Conservation (phyloP, 2,329 filamentous ascomycete genomes). For the Alternaria infectoria region DNA sequence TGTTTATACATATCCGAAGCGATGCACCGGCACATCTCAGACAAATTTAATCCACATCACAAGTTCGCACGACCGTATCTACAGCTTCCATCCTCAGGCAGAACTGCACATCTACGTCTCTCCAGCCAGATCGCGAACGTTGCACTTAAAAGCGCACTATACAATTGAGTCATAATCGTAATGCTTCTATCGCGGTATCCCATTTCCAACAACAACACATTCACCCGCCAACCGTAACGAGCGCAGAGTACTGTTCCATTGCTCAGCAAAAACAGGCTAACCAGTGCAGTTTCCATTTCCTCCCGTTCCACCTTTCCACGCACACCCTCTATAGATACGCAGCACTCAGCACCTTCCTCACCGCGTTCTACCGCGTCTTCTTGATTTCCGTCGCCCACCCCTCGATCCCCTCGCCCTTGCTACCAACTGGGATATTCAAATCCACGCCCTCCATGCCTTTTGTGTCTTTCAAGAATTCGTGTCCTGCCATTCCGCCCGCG, state of each 20-base stretch:
- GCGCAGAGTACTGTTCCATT: not conserved
- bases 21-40: not conserved
- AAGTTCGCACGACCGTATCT: not conserved
- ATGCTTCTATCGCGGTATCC: not conserved
- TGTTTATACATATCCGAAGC: not conserved
- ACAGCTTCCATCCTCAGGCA: not conserved
- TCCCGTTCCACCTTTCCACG: not conserved
- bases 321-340: not conserved
- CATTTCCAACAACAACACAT: not conserved
- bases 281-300: not conserved
- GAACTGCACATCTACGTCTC: not conserved
- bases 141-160: not conserved
- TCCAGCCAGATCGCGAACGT: not conserved
- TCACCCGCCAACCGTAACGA: not conserved
- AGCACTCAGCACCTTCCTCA: not conserved
- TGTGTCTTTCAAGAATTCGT: slow-evolving; percentile 81
- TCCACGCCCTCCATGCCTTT: slow-evolving; percentile 84
- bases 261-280: slow-evolving; percentile 1
- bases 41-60: not conserved
- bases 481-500: slow-evolving; percentile 91
- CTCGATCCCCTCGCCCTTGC: slow-evolving; percentile 88
- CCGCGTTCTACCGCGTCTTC: slow-evolving; percentile 57
- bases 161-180: not conserved
- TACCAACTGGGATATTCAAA: slow-evolving; percentile 78
- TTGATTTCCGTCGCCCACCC: slow-evolving; percentile 87